Conservation (phyloP, 495 filamentous ascomycete species). For the Neurospora sp. region DNA sequence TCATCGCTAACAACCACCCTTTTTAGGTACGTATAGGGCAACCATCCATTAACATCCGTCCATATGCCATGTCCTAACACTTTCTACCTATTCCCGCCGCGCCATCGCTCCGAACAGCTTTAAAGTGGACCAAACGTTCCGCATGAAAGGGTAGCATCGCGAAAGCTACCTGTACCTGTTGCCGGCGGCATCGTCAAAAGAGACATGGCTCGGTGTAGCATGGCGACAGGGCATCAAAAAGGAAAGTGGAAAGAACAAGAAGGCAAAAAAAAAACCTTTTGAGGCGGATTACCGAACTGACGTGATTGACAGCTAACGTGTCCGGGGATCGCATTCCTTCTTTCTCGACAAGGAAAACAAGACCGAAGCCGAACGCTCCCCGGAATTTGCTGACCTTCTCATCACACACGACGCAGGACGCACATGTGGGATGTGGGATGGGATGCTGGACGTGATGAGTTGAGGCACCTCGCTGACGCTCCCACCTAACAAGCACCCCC, state of each 20-base stretch:
- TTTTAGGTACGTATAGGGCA: not conserved
- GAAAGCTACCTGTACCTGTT: not conserved
- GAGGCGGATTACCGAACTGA: not conserved
- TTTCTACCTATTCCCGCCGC: not conserved
- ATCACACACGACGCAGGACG: not conserved
- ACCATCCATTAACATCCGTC: not conserved
- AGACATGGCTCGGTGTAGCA: not conserved
- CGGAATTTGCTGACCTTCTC: not conserved
- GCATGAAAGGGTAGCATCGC: not conserved
- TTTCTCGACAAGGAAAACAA: not conserved
- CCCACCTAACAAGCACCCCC: not conserved
- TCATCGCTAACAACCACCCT: not conserved
- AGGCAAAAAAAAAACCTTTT: not conserved
- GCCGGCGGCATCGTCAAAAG: not conserved
- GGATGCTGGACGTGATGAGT: not conserved
- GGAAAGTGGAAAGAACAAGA: not conserved
- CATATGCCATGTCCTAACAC: not conserved
- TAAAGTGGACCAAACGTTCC: not conserved
- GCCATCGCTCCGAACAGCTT: not conserved
- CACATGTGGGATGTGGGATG: not conserved
- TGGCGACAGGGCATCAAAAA: not conserved
- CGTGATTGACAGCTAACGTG: not conserved
- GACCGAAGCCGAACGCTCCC: not conserved
- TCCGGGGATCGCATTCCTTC: not conserved
- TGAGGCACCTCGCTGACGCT: not conserved